Evolutionary conservation across 345 rosid species (phyloP).

Genomic region (Rhodamnia rubescens): DNA sequence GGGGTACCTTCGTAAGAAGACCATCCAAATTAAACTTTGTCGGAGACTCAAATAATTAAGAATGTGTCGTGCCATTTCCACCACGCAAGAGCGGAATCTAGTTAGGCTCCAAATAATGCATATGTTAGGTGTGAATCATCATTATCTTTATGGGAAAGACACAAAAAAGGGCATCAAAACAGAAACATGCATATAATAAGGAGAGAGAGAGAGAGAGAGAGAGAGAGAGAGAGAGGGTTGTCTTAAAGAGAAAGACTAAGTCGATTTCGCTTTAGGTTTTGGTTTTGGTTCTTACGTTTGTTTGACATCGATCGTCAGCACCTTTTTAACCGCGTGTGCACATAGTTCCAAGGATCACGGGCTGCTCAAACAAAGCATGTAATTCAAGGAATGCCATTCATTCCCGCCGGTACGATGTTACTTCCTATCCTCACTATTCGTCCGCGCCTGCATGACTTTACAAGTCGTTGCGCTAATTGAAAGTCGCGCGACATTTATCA

Average conservation of each 20-base stretch:
- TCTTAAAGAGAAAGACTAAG: neutral
- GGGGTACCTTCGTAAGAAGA: too few species aligned
- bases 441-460: neutral
- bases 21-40: neutral
- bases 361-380: neutral
- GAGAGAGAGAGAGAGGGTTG: neutral
- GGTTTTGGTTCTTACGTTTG: neutral
- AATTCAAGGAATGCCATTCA: neutral
- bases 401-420: neutral
- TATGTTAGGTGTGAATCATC: neutral
- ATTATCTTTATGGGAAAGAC: neutral
- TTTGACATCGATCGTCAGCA: neutral
- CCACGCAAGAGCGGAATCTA: neutral
- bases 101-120: neutral
- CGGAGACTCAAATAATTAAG: neutral
- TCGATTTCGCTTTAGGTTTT: neutral
- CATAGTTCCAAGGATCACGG: neutral
- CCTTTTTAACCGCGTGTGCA: neutral
- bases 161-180: neutral
- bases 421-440: neutral
- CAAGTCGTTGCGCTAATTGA: neutral
- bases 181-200: neutral
- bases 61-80: neutral
- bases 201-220: neutral
- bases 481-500: neutral